phyloP scores from a whole-genome alignment of 768 basidiomycete genomes.

The Melanogaster broomeanus region DNA sequence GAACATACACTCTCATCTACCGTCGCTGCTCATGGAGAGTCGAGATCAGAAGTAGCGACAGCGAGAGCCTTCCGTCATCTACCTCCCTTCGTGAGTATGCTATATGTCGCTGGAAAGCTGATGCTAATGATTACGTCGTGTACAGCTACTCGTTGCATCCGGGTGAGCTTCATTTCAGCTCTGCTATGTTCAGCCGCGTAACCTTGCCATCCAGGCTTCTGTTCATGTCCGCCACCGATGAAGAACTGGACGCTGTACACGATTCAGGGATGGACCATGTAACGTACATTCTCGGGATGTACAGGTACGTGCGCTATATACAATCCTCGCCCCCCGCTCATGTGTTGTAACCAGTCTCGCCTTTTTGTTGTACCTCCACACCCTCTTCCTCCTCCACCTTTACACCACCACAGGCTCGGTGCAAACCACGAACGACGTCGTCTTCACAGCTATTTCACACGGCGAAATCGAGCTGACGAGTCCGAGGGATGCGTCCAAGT shows the following conservation, averaged over 20 bases:
- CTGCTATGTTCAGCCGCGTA: background rate
- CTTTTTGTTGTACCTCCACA: slow-evolving; percentile 77
- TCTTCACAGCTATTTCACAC: slow-evolving; percentile 24
- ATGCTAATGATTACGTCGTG: slow-evolving; percentile 2
- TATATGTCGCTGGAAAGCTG: background rate
- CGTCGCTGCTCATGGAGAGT: slow-evolving; percentile 11
- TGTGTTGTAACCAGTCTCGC: slow-evolving; percentile 49
- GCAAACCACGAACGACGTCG: background rate
- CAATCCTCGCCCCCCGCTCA: background rate
- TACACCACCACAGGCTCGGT: slow-evolving; percentile 58
- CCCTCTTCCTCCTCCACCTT: slow-evolving; percentile 68
- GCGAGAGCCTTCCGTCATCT: slow-evolving; percentile 77
- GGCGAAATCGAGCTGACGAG: slow-evolving; percentile 46
- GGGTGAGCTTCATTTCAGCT: slow-evolving; percentile 47
- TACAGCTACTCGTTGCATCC: slow-evolving; percentile 67
- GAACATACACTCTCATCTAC: slow-evolving; percentile 65
- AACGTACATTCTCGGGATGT: slow-evolving; percentile 84
- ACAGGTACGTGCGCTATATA: slow-evolving; percentile 50
- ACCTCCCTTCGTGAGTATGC: slow-evolving; percentile 78
- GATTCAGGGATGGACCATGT: slow-evolving; percentile 85
- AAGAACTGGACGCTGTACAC: slow-evolving; percentile 75
- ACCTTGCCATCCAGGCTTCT: slow-evolving; percentile 50
- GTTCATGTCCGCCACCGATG: slow-evolving; percentile 94
- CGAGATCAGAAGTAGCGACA: slow-evolving; percentile 35
- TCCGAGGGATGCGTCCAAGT: slow-evolving; percentile 44